Evolutionary conservation across 2,329 filamentous ascomycete genomes (phyloP), one percentile per base, ranked within the genome.

Genomic region (Pseudogymnoascus sp.): DNA sequence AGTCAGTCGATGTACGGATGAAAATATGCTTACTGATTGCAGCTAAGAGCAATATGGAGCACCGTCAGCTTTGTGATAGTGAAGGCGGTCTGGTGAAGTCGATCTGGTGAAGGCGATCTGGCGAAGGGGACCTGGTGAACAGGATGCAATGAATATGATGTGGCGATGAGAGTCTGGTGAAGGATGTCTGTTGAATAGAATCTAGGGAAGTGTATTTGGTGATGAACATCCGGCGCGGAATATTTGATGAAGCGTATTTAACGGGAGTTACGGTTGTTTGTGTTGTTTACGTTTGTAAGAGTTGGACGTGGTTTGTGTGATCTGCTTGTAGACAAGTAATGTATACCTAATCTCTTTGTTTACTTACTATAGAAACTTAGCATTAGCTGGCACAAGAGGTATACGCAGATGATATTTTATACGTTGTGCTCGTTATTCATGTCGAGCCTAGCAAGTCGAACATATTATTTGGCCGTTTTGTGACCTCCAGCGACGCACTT

Each of bases 381-480:
- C n/a, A 3, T 21, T 18, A 10, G 7, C 38, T 42, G 16, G n/a
- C n/a, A 44, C 40, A 1, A 44, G 40, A 23, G 10, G 18, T 44
- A 23, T 44, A 23, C 14, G 18, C 7, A 11, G 42, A 5, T 23
- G 23, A 50, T 23, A n/a, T 50, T 7, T 28, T 56, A 16, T 12
- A 56, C 6, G 10, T 10, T 2, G 50, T 16, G 28, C n/a, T 56
- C 10, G 18, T 56, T 14, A 18, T 34, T 56, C 23, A 56, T 34
- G 50, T 34, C 12, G 50, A 56, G 28, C 16, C 50, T 8, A 56
- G 12, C 50, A 56, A 56, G 28, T 56, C 50, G 16, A 56, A 56
- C 50, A 56, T 56, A 36, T 56, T 56, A 56, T 56, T 56, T 56
- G 50, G 50, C 8, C 50, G 50, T 18, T 56, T 56, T 21, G 28